Percentiles rank a stretch among this genome's conserved stretches.
phyloP scores from a whole-genome alignment of 345 rosid genomes.

The Noccaea bulbosa region DNA sequence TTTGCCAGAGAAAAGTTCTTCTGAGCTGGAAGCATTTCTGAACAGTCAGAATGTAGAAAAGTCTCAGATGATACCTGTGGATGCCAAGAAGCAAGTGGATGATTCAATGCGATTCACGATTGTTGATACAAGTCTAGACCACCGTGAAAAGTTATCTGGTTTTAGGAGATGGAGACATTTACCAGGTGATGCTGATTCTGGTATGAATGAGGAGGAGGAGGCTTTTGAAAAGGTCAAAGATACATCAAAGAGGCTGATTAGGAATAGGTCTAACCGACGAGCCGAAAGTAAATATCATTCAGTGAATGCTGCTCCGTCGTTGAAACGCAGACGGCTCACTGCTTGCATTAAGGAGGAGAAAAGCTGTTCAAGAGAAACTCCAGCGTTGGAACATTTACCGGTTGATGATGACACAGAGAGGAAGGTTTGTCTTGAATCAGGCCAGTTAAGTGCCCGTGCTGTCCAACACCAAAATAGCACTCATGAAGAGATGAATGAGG shows the following conservation, averaged over 20 bases:
- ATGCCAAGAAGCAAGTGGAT: conserved; percentile 42
- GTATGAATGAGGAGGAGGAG: conserved; percentile 38
- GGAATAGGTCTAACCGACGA: conserved; percentile 53
- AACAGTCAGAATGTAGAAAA: conserved; percentile 38
- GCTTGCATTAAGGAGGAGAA: conserved; percentile 54
- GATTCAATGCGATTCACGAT: conserved; percentile 50
- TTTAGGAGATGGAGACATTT: conserved; percentile 52
- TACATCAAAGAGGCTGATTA: conserved; percentile 46
- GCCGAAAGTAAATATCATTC: conserved; percentile 45
- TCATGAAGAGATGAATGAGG: conserved; percentile 30
- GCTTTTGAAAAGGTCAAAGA: conserved; percentile 41
- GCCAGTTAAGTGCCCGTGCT: conserved; percentile 37
- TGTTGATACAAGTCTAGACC: conserved; percentile 61
- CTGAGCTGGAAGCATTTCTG: conserved; percentile 30
- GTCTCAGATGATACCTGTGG: conserved; percentile 30
- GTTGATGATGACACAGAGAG: conserved; percentile 13
- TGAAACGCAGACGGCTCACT: conserved; percentile 59
- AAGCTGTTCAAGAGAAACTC: conserved; percentile 38
- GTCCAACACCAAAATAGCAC: conserved; percentile 28
- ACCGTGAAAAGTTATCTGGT: conserved; percentile 45
- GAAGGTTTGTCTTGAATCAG: conserved; percentile 33
- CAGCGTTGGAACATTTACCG: conserved; percentile 30
- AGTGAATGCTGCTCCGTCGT: conserved; percentile 47
- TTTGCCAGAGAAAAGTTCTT: conserved; percentile 37
- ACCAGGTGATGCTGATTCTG: conserved; percentile 44